Base-by-base conservation (phyloP, 164 flowering plant species). In the Buxus sempervirens region DNA sequence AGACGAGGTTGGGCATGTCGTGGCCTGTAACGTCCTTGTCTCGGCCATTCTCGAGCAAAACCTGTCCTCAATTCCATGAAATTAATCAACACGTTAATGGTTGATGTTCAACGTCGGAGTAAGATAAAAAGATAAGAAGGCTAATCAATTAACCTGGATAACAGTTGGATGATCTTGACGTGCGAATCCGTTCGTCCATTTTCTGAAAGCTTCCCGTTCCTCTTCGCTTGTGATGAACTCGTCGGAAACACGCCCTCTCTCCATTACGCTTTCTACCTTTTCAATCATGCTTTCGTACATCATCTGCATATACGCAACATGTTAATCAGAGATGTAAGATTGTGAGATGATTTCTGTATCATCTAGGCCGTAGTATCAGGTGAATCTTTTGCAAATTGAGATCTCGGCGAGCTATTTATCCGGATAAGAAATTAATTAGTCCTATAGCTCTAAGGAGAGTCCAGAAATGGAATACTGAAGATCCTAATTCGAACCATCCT, bases 1-100 rank as follows among this genome's bases (percentile, higher is more conserved):
- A 91, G 12, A 88, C 70, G 51, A 94, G 90, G 58, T 86, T 94
- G 22, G 98, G 96, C 88, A 90, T 68, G 10, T 8, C 5, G 20
- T 75, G 54, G 22, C 83, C 91, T 14, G 60, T 45, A 5, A 62
- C 55, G 74, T 94, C 98, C 57, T 36, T 69, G 61, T 87, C 89
- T 58, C 72, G 75, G 23, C 60, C 62, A 5, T 64, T 75, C 20
- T 86, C 85, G 16, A 91, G 58, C 65, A 91, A 67, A 13, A 85
- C 87, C 96, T 89, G 80, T 58, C 49, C 61, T 54, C n/a, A 45
- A 32, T 32, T 32, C 5, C 3, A 32, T 32, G 5, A 32, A 3
- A 3, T 32, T 32, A 32, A 32, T n/a, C n/a, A n/a, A n/a, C n/a
- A n/a, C n/a, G n/a, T n/a, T n/a, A n/a, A n/a, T n/a, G n/a, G n/a